Percentiles rank a stretch among this genome's conserved stretches.
phyloP scores from a whole-genome alignment of 345 rosid genomes.

The Melaleuca alternifolia region DNA sequence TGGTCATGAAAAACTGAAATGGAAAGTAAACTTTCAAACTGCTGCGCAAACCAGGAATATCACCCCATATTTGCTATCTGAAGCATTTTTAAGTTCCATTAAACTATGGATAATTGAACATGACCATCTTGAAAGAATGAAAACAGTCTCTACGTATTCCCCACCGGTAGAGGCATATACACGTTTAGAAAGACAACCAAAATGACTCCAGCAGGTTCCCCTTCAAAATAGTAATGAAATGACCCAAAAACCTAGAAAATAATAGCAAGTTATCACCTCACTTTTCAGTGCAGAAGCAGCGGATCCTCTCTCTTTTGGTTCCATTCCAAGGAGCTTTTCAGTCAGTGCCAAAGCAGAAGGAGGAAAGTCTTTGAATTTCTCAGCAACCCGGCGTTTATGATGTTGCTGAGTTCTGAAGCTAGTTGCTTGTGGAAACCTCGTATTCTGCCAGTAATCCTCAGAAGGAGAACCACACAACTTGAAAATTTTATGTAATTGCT shows the following conservation, averaged over 20 bases:
- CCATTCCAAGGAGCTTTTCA: slow-evolving; percentile 61
- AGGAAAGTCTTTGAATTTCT: slow-evolving; percentile 48
- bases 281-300: slow-evolving; percentile 45
- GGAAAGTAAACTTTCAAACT: background rate
- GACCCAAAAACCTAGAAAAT: background rate
- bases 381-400: slow-evolving; percentile 45
- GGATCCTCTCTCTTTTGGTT: slow-evolving; percentile 59
- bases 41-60: background rate
- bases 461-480: slow-evolving; percentile 92
- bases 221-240: background rate
- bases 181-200: background rate
- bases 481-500: slow-evolving; percentile 92
- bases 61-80: background rate
- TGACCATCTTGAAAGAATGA: background rate
- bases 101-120: background rate
- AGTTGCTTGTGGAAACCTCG: slow-evolving; percentile 56
- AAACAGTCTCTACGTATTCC: background rate
- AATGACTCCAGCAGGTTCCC: background rate
- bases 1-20: slow-evolving; percentile 48
- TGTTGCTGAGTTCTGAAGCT: slow-evolving; percentile 68
- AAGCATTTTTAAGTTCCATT: background rate
- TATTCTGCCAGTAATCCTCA: slow-evolving; percentile 69
- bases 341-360: slow-evolving; percentile 42
- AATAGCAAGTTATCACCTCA: slow-evolving; percentile 27
- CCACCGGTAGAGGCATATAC: background rate